Conservation (phyloP, 306 rosid species). For the Albizia julibrissin region DNA sequence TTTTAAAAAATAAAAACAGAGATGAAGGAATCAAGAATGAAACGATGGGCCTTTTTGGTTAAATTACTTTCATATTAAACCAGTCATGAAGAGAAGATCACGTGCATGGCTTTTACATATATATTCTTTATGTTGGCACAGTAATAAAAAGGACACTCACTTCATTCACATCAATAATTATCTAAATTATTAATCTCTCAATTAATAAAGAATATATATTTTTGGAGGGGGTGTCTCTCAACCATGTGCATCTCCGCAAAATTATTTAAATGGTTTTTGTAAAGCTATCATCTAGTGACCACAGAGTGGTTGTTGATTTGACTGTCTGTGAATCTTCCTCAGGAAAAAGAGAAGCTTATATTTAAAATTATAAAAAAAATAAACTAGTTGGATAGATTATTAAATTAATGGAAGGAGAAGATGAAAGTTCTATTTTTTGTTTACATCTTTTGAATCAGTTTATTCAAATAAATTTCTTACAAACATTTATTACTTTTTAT, state of each 20-base stretch:
- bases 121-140: constrained; percentile 9
- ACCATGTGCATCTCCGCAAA: constrained; percentile 26
- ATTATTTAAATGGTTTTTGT: not conserved
- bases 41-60: not conserved
- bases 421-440: not conserved
- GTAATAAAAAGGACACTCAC: constrained; percentile 22
- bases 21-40: not conserved
- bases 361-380: not conserved
- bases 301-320: constrained; percentile 15
- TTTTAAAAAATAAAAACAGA: not conserved
- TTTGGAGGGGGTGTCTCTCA: constrained; percentile 21
- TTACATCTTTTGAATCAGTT: not conserved
- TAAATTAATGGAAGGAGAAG: too few relatives aligned
- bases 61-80: not conserved
- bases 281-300: not conserved
- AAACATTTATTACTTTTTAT: too few relatives aligned
- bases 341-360: not conserved
- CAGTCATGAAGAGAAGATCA: constrained; percentile 33
- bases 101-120: constrained; percentile 17
- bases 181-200: constrained; percentile 10
- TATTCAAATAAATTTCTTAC: too few relatives aligned
- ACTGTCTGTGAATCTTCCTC: not conserved
- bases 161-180: constrained; percentile 27
- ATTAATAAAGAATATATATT: constrained; percentile 17
- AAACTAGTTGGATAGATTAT: not conserved